These are phyloP conservation scores for Fraxinus paxiana DNA, from an alignment of 305 asterid genomes.

Conservation along the genomic window DNA sequence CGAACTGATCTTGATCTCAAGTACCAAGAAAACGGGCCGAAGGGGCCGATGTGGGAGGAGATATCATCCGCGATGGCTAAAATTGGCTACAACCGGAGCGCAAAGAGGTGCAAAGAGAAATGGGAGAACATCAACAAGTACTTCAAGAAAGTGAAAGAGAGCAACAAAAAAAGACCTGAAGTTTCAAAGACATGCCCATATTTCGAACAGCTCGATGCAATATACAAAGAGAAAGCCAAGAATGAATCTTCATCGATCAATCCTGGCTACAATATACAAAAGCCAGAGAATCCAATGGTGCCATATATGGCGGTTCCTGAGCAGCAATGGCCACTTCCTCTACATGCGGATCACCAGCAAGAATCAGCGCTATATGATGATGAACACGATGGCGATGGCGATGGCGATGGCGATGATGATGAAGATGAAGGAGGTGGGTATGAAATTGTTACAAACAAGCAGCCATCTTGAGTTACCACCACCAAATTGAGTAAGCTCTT, in stretches of 20 bases:
- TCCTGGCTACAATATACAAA: not conserved
- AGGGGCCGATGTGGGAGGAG: constrained; percentile 81
- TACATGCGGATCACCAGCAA: constrained; percentile 1
- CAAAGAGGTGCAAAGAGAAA: constrained; percentile 85
- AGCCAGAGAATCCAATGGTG: constrained; percentile 24
- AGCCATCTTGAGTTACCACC: not conserved
- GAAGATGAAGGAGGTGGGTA: constrained; percentile 14
- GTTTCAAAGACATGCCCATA: constrained; percentile 86
- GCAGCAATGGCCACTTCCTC: constrained; percentile 43
- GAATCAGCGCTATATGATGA: constrained; percentile 22
- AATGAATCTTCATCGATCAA: constrained; percentile 9
- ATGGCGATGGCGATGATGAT: constrained; percentile 19
- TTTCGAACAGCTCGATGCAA: constrained; percentile 55
- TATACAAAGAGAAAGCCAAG: constrained; percentile 45
- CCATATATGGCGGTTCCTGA: constrained; percentile 42
- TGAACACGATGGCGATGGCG: constrained; percentile 21
- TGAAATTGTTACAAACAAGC: not conserved
- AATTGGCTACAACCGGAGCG: constrained; percentile 57
- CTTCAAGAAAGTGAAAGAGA: constrained; percentile 75
- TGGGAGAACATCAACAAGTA: constrained; percentile 89
- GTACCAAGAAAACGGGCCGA: constrained; percentile 64
- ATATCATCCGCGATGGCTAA: constrained; percentile 55
- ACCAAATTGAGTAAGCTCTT: not conserved
- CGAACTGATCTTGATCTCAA: constrained; percentile 53
- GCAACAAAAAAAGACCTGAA: constrained; percentile 65